phyloP scores from a whole-genome alignment of 1,284 basidiomycete species.

The Cryptococcus wingfieldii region DNA sequence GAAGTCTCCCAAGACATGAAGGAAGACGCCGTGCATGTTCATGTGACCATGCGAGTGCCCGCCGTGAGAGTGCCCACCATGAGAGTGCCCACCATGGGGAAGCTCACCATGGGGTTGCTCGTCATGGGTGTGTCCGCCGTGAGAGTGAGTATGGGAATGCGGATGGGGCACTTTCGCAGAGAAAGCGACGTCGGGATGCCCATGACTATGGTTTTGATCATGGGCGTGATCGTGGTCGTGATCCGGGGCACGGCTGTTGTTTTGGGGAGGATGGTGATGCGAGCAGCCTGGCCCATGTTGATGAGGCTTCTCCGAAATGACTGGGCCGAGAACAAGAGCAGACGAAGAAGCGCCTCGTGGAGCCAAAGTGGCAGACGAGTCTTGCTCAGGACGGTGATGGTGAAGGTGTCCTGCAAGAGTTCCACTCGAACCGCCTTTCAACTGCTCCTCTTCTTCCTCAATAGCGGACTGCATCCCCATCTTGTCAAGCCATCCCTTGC shows the following conservation, averaged over 20 bases:
- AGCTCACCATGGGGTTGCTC: conserved; percentile 13
- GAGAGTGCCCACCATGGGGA: conserved; percentile 17
- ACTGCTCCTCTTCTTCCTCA: no score
- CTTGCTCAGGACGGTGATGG: no score
- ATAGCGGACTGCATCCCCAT: no score
- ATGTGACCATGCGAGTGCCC: conserved; percentile 70
- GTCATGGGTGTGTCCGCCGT: background rate
- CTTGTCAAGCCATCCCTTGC: no score
- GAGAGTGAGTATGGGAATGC: background rate
- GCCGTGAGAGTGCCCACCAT: conserved; percentile 24
- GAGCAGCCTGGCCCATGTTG: no score
- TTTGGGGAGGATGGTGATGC: no score
- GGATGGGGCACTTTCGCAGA: conserved; percentile 9
- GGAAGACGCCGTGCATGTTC: conserved; percentile 94
- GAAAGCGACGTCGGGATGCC: conserved; percentile 25
- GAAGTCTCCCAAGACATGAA: conserved; percentile 96
- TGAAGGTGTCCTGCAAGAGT: no score
- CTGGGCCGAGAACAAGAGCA: no score
- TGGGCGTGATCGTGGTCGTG: conserved; percentile 24
- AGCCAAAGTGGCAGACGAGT: no score
- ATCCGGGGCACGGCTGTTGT: background rate
- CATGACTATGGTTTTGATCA: conserved; percentile 28
- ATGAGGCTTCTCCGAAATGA: no score
- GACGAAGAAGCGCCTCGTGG: no score
- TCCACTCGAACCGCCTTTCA: no score